A percentile compares a stretch with the other conserved stretches of the same genome.
Conservation (phyloP, 2,329 filamentous ascomycete genomes). For the Exophiala oligosperma region DNA sequence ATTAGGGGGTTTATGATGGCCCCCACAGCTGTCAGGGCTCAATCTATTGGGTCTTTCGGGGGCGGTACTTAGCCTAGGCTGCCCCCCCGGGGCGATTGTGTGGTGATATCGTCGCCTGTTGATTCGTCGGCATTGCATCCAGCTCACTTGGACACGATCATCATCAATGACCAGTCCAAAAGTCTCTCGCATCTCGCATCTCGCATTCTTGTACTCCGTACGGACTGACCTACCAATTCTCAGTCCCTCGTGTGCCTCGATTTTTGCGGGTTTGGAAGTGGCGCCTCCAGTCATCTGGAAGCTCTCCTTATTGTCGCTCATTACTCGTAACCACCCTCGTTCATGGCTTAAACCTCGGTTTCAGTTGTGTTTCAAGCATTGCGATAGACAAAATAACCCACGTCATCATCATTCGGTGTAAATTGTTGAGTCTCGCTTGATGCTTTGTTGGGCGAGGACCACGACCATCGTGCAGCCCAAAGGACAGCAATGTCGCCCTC, state of each 20-base stretch:
- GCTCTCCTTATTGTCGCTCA: slow-evolving; percentile 8
- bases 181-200: neutral
- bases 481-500: slow-evolving; percentile 30
- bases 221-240: neutral
- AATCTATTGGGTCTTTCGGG: too few relatives aligned
- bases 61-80: neutral
- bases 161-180: neutral
- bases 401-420: slow-evolving; percentile 1
- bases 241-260: neutral
- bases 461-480: neutral
- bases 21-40: too few relatives aligned
- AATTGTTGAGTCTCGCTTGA: slow-evolving; percentile 16
- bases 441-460: neutral
- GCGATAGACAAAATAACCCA: neutral
- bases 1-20: too few relatives aligned
- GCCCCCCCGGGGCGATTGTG: neutral
- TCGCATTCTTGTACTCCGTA: neutral
- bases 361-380: slow-evolving; percentile 17
- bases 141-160: neutral
- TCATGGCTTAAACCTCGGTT: slow-evolving; percentile 4
- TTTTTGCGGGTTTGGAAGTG: neutral
- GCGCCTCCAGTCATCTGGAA: neutral
- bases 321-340: neutral
- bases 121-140: slow-evolving; percentile 2
- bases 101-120: neutral